A percentile compares a stretch with the other conserved stretches of the same genome.
Conservation (phyloP, 2,329 filamentous ascomycete genomes). For the Mollisiaceae sp. region DNA sequence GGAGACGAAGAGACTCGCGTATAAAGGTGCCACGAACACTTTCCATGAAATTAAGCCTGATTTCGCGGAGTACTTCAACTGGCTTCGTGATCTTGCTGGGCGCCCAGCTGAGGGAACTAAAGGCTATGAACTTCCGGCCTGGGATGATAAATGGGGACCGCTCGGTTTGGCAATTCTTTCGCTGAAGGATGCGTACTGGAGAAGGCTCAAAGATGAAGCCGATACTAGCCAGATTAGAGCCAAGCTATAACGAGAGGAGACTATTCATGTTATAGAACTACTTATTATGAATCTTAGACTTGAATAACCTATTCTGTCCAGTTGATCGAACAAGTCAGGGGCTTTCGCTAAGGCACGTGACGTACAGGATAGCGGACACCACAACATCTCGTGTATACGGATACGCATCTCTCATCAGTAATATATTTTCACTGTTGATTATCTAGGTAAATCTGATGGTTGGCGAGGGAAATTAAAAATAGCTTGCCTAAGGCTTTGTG, state of each 20-base stretch:
- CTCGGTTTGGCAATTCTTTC: slow-evolving; percentile 13
- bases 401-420: not conserved
- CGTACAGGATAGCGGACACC: too few species aligned
- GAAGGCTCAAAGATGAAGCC: not conserved
- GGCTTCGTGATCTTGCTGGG: slow-evolving; percentile 53
- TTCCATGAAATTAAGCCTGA: slow-evolving; percentile 61
- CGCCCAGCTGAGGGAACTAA: slow-evolving; percentile 41
- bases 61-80: slow-evolving; percentile 67
- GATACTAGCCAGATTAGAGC: not conserved
- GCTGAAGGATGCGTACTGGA: slow-evolving; percentile 14
- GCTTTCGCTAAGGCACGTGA: not conserved
- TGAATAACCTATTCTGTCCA: not conserved
- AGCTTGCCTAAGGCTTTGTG: too few species aligned
- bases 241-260: not conserved
- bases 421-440: too few species aligned
- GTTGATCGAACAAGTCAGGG: not conserved
- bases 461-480: too few species aligned
- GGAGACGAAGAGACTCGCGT: slow-evolving; percentile 58
- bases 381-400: not conserved
- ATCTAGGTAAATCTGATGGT: too few species aligned
- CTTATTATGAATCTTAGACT: too few species aligned
- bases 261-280: not conserved
- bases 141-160: slow-evolving; percentile 17
- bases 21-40: slow-evolving; percentile 56
- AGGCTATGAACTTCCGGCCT: slow-evolving; percentile 28